These are phyloP conservation scores for Aspergillus sparsus DNA, from an alignment of 495 filamentous ascomycete genomes.

Conservation along the genomic window DNA sequence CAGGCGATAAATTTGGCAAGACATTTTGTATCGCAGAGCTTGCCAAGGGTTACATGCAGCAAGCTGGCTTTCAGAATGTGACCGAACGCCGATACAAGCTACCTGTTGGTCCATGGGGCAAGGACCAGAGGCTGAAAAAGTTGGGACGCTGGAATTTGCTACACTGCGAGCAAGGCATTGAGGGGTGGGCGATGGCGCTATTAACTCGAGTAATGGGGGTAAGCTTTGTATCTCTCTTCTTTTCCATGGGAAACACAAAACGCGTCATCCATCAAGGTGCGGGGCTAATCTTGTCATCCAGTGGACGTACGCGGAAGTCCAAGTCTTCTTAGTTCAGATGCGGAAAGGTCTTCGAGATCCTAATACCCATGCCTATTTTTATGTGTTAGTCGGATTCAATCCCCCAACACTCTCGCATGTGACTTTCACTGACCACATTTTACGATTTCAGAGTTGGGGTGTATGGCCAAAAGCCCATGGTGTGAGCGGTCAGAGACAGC, in stretches of 20 bases:
- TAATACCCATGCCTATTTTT: conserved; percentile 26
- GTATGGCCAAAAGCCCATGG: conserved; percentile 23
- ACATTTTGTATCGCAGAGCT: conserved; percentile 48
- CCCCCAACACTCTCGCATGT: background rate
- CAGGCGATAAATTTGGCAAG: conserved; percentile 51
- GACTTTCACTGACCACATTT: background rate
- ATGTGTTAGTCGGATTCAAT: conserved; percentile 21
- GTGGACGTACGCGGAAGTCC: conserved; percentile 33
- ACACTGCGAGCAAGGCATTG: conserved; percentile 63
- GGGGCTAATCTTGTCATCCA: conserved; percentile 14
- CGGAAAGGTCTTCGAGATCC: conserved; percentile 26
- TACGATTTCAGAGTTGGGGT: conserved; percentile 19
- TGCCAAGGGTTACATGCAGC: conserved; percentile 34
- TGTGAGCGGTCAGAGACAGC: background rate
- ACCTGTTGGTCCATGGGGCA: conserved; percentile 66
- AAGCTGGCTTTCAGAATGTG: conserved; percentile 61
- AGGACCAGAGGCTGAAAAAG: conserved; percentile 61
- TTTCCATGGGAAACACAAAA: background rate
- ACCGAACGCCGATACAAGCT: conserved; percentile 59
- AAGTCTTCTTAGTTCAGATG: conserved; percentile 28
- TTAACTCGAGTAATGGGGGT: conserved; percentile 57
- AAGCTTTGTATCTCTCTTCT: conserved; percentile 11
- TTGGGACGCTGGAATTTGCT: conserved; percentile 63
- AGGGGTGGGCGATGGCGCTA: conserved; percentile 55
- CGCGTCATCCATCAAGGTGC: background rate